These are phyloP conservation scores for Parachlorella kessleri DNA, from an alignment of 139 green algal species.

Conservation along the genomic window DNA sequence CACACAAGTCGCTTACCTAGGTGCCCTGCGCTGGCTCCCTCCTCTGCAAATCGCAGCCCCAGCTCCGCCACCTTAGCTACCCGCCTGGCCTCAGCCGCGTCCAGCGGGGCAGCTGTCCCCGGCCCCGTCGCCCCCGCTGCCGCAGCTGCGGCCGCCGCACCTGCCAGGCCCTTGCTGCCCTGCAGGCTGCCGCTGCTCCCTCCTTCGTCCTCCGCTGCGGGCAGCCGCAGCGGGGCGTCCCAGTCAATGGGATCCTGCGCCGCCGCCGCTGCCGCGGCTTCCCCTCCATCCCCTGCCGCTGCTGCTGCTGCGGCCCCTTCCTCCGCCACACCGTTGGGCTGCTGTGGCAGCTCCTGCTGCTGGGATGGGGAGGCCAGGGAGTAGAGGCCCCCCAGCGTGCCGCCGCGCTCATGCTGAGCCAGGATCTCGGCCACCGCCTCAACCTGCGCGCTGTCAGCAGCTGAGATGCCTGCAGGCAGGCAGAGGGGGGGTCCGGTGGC, in stretches of 20 bases:
- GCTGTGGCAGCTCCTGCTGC: not conserved
- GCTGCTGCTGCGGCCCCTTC: conserved; percentile 3
- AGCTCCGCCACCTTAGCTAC: conserved; percentile 18
- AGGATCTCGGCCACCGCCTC: conserved; percentile 17
- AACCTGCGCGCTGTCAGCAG: not conserved
- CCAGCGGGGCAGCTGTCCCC: not conserved
- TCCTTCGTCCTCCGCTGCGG: not conserved
- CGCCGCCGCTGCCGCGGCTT: not conserved
- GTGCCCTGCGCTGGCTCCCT: conserved; percentile 2
- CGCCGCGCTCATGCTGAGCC: not conserved
- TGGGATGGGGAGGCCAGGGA: not conserved
- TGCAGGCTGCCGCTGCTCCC: not conserved
- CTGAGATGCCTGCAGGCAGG: not conserved
- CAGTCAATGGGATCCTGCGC: conserved; percentile 28
- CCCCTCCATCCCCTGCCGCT: not conserved
- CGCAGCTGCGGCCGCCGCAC: not conserved
- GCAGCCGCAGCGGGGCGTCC: conserved; percentile 17
- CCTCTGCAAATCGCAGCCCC: conserved; percentile 38
- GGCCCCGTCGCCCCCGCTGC: not conserved
- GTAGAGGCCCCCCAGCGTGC: not conserved
- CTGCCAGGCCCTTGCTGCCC: not conserved
- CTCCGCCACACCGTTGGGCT: conserved; percentile 13
- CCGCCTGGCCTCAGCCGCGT: conserved; percentile 11
- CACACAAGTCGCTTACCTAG: no score
- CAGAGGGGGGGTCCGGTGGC: not conserved